Evolutionary conservation across 2,329 filamentous ascomycete species (phyloP), one percentile per base, ranked within the genome.

Genomic region (Curvularia lunata): DNA sequence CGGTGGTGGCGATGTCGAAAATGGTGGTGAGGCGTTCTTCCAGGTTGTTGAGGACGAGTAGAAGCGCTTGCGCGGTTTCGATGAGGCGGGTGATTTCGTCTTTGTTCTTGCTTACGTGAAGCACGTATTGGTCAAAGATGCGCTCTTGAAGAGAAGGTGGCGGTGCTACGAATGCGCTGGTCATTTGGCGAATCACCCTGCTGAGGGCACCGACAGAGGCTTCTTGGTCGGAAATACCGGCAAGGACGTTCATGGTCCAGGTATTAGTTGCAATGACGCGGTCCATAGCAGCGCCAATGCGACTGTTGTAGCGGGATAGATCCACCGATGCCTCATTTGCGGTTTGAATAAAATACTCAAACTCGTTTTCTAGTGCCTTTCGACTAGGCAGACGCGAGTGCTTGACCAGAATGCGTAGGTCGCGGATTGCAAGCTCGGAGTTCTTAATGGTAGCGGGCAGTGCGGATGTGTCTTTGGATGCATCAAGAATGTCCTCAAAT

Each of bases 381-480:
- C 85, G 85, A 12, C 85, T 85, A 25, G 86, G 85, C 0, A 95
- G 80, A 21, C 85, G 83, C 65, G 88, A 91, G 76, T 88, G 87
- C 38, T 85, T 83, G 32, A 96, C 89, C 43, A 92, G 82, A 25
- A 86, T 88, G 30, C 89, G 86, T 23, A 95, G 78, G 67, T 93
- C 91, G 40, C 91, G 85, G 34, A 95, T 87, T 1, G 88, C 87
- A 2, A 86, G 82, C 74, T 94, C 90, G 2, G 88, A 88, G 9
- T 86, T 84, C 78, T 92, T 93, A 87, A 95, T 92, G 65, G 91
- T 89, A 65, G 90, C 81, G 0, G 91, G 91, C 3, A 95, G 78
- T 1, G 86, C 86, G 1, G 88, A 85, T 1, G 87, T 86, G 21
- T 87, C 83, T 1, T 86, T 84, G 16, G 86, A 86, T 57, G 86